Conservation (phyloP, 768 basidiomycete species). For the Rhizopogon rudus region DNA sequence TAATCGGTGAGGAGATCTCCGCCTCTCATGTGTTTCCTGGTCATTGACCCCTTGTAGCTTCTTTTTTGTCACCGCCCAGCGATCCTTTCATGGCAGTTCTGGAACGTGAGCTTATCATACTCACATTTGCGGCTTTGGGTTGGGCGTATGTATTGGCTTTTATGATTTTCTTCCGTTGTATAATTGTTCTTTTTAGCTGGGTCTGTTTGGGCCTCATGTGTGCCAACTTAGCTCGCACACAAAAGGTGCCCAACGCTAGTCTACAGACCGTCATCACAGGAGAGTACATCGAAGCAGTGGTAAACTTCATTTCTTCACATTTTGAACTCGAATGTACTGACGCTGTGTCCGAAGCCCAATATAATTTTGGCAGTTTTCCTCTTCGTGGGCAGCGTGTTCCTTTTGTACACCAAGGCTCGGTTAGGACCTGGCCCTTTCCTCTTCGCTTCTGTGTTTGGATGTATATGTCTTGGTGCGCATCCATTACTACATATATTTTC, state of each 20-base stretch:
- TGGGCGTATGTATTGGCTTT: slow-evolving; percentile 53
- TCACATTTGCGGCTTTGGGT: slow-evolving; percentile 40
- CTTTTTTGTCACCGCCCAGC: slow-evolving; percentile 60
- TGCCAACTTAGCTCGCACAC: slow-evolving; percentile 49
- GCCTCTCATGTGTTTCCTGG: neutral
- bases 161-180: neutral
- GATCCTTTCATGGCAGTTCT: slow-evolving; percentile 67
- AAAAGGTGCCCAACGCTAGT: slow-evolving; percentile 35
- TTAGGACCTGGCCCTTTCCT: slow-evolving; percentile 61
- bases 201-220: slow-evolving; percentile 59
- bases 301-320: slow-evolving; percentile 13
- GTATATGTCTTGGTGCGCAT: slow-evolving; percentile 50
- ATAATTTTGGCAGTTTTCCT: slow-evolving; percentile 59
- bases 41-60: slow-evolving; percentile 32
- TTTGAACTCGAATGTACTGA: neutral
- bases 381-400: slow-evolving; percentile 51
- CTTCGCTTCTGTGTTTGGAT: slow-evolving; percentile 51
- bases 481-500: neutral
- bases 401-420: slow-evolving; percentile 56
- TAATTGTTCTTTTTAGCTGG: slow-evolving; percentile 43
- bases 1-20: slow-evolving; percentile 42
- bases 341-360: slow-evolving; percentile 36
- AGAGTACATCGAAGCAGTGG: slow-evolving; percentile 49
- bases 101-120: slow-evolving; percentile 56
- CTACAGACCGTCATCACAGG: slow-evolving; percentile 41